Percentiles rank a stretch among this genome's conserved stretches.
These are phyloP conservation scores for Elaphomyces granulatus DNA, from an alignment of 495 filamentous ascomycete species.

Conservation along the genomic window DNA sequence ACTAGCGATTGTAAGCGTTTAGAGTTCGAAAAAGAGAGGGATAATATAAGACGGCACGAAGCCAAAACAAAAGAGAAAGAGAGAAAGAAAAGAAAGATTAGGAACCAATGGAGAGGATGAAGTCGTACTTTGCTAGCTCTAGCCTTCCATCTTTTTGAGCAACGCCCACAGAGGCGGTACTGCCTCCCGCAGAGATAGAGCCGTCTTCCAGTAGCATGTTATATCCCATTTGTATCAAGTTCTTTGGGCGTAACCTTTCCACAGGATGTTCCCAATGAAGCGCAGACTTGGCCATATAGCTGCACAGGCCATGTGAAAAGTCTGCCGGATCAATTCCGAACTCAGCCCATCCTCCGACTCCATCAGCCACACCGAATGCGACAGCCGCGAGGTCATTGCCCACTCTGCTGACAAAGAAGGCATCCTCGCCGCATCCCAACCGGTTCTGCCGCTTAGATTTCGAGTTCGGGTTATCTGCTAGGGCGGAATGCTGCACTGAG, in stretches of 20 bases:
- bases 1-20: constrained; percentile 14
- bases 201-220: constrained; percentile 60
- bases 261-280: constrained; percentile 28
- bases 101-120: neutral
- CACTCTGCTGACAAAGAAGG: constrained; percentile 78
- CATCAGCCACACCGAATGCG: constrained; percentile 83
- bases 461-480: constrained; percentile 27
- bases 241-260: constrained; percentile 43
- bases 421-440: constrained; percentile 82
- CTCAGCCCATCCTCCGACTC: constrained; percentile 89
- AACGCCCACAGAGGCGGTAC: constrained; percentile 76
- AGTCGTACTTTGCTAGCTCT: constrained; percentile 64
- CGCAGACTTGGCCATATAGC: constrained; percentile 70
- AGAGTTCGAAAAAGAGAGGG: constrained; percentile 1
- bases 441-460: constrained; percentile 23
- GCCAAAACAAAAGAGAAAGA: constrained; percentile 4
- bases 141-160: constrained; percentile 53
- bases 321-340: constrained; percentile 84
- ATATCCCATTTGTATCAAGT: constrained; percentile 73
- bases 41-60: constrained; percentile 1
- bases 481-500: constrained; percentile 38
- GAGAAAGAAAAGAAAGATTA: neutral
- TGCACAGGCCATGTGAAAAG: constrained; percentile 89
- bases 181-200: constrained; percentile 64
- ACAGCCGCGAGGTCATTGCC: constrained; percentile 34